Conservation (phyloP, 495 filamentous ascomycete genomes). For the Chaetomium tenue region DNA sequence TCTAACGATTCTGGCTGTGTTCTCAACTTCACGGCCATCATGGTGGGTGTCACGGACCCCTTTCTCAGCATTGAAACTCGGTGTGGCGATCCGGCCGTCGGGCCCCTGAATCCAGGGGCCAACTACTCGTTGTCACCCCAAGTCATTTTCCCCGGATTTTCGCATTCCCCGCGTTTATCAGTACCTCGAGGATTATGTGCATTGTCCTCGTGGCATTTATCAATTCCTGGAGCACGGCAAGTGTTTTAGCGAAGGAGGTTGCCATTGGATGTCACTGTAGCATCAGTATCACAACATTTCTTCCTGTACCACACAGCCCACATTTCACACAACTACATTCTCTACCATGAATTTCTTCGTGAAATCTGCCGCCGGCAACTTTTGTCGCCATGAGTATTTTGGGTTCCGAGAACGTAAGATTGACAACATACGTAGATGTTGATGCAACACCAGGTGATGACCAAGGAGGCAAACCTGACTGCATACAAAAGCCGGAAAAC, state of each 20-base stretch:
- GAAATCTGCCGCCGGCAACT: too few species aligned
- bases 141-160: background rate
- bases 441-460: too few species aligned
- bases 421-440: too few species aligned
- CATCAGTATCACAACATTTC: background rate
- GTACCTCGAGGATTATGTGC: background rate
- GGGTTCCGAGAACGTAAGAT: too few species aligned
- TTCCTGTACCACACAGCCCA: too few species aligned
- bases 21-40: background rate
- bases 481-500: too few species aligned
- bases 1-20: background rate
- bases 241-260: background rate
- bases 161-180: background rate
- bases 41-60: conserved; percentile 8
- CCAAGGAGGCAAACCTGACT: too few species aligned
- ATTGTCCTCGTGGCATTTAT: background rate
- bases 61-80: conserved; percentile 6
- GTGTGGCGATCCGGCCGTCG: conserved; percentile 4
- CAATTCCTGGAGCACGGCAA: background rate
- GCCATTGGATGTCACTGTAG: background rate
- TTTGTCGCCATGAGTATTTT: too few species aligned
- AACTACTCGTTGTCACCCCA: background rate
- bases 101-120: conserved; percentile 1
- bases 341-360: too few species aligned
- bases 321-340: too few species aligned